phyloP scores from a whole-genome alignment of 139 green algal genomes.

The Monoraphidium neglectum region DNA sequence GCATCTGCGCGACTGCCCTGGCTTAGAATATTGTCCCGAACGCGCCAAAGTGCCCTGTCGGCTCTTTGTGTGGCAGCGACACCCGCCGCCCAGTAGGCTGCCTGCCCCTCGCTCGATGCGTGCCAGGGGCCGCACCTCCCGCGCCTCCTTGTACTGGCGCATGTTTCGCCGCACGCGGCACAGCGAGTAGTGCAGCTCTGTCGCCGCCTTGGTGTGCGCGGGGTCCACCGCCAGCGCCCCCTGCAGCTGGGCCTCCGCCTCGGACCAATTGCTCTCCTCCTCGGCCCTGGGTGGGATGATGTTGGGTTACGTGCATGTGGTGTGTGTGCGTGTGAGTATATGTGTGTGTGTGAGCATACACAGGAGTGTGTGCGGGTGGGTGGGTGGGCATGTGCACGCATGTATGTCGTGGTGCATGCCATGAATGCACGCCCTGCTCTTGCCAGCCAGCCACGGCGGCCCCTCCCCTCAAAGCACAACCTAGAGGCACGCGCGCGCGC shows the following conservation, averaged over 20 bases:
- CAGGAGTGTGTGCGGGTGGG: no score
- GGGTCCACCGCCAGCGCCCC: conserved; percentile 33
- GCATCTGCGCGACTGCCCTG: no score
- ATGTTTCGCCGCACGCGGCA: conserved; percentile 28
- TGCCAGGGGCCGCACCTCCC: conserved; percentile 2
- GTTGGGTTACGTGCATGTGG: no score
- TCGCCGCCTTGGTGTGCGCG: conserved; percentile 13
- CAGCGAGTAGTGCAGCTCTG: conserved; percentile 33
- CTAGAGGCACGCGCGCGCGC: conserved; percentile 30
- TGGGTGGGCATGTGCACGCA: no score
- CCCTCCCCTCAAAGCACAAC: no score
- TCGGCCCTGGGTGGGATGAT: conserved; percentile 20
- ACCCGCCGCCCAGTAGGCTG: neutral
- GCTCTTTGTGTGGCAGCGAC: neutral
- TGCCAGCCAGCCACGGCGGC: no score
- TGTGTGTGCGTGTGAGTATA: no score
- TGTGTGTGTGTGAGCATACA: no score
- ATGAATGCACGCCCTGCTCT: no score
- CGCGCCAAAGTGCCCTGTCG: no score
- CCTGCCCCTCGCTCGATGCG: neutral
- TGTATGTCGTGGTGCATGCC: no score
- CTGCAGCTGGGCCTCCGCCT: conserved; percentile 7
- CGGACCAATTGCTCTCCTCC: conserved; percentile 1
- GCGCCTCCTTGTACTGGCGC: neutral
- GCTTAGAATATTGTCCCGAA: no score